Conservation (phyloP, 192 early-diverging fungal genomes). For the Entophlyctis helioformis region DNA sequence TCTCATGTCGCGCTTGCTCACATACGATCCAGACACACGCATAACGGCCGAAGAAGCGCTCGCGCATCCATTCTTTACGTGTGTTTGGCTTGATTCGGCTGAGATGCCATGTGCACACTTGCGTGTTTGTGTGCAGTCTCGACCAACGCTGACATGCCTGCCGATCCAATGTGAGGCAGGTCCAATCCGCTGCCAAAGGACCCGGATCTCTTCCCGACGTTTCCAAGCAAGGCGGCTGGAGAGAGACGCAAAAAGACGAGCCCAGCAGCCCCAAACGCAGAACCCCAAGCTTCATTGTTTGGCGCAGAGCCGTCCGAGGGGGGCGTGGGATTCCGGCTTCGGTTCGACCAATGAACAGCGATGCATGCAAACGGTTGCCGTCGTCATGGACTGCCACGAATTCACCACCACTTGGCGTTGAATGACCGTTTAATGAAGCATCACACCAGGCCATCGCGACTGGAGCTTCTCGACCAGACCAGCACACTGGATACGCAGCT, state of each 20-base stretch:
- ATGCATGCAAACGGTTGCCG: too few species aligned
- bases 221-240: constrained; percentile 44
- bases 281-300: too few species aligned
- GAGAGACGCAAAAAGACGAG: constrained; percentile 21
- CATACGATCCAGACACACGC: constrained; percentile 71
- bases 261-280: too few species aligned
- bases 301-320: too few species aligned
- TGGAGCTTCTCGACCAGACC: too few species aligned
- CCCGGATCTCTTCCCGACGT: constrained; percentile 87
- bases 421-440: too few species aligned
- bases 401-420: too few species aligned
- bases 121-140: neutral
- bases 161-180: constrained; percentile 9
- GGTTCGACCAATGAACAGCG: too few species aligned
- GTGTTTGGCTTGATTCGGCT: neutral
- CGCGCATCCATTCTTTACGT: constrained; percentile 79
- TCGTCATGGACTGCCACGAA: too few species aligned
- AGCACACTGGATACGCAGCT: too few species aligned
- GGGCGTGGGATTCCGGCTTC: too few species aligned
- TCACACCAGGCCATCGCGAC: too few species aligned
- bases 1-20: constrained; percentile 60
- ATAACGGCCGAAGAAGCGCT: constrained; percentile 88
- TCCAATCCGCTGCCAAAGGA: constrained; percentile 83
- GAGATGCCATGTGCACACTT: neutral
- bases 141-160: constrained; percentile 1